phyloP scores from a whole-genome alignment of 208 protist genomes.

The Wallacemonas sp. region DNA sequence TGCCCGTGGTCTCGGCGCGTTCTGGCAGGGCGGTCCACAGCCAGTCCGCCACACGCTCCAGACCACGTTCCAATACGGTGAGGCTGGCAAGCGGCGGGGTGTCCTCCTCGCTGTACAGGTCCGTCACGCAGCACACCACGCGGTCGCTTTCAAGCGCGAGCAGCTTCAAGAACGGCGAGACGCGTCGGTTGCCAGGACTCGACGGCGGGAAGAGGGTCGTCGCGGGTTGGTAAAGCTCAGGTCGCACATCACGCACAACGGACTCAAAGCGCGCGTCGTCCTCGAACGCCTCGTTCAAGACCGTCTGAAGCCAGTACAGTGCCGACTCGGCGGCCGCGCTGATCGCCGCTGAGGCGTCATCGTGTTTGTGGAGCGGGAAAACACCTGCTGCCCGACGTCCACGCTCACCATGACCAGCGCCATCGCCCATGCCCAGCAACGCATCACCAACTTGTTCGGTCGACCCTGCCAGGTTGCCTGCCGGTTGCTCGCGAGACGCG shows the following conservation, averaged over 20 bases:
- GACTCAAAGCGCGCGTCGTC: background rate
- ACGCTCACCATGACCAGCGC: no score
- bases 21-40: background rate
- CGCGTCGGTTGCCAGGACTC: background rate
- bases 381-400: no score
- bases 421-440: background rate
- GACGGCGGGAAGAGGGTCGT: background rate
- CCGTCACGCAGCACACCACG: background rate
- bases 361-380: no score
- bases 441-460: no score
- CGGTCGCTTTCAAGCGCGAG: constrained; percentile 1
- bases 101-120: background rate
- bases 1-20: no score
- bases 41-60: constrained; percentile 15
- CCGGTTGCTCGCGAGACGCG: constrained; percentile 18
- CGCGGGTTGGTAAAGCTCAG: background rate
- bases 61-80: background rate
- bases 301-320: constrained; percentile 15
- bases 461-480: background rate
- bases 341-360: background rate
- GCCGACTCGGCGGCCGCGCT: constrained; percentile 13
- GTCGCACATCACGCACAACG: constrained; percentile 6
- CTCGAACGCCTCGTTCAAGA: constrained; percentile 2
- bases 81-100: background rate
- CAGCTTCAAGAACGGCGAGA: background rate